These are phyloP conservation scores for Chaetomium tenue DNA, from an alignment of 495 filamentous ascomycete species.

Conservation along the genomic window DNA sequence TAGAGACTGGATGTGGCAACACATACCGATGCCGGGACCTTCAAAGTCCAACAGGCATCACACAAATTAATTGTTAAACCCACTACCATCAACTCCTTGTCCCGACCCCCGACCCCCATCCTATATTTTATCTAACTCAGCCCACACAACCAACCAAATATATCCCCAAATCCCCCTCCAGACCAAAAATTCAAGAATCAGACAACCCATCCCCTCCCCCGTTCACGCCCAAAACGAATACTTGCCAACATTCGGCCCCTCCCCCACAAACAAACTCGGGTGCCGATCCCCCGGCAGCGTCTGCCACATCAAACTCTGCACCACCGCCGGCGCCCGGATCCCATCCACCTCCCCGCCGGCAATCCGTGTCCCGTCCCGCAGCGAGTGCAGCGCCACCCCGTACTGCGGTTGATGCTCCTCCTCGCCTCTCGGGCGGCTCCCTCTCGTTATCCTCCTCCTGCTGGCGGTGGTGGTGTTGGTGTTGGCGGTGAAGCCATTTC, in stretches of 20 bases:
- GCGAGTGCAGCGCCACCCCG: conserved; percentile 42
- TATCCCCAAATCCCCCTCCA: background rate
- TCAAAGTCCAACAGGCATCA: background rate
- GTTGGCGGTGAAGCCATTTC: too few relatives aligned
- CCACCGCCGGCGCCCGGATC: conserved; percentile 19
- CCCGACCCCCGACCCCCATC: background rate
- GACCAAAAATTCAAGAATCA: background rate
- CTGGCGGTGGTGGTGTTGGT: too few relatives aligned
- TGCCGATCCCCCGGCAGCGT: conserved; percentile 15
- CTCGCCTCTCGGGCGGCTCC: too few relatives aligned
- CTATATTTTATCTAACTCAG: background rate
- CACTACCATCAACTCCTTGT: background rate
- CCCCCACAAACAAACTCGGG: conserved; percentile 23
- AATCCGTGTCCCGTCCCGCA: conserved; percentile 37
- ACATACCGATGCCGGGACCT: background rate
- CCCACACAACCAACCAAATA: background rate
- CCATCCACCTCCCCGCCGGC: conserved; percentile 7
- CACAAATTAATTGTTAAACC: background rate
- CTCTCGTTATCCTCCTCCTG: too few relatives aligned
- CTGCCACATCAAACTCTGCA: conserved; percentile 17
- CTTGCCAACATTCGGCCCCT: conserved; percentile 26
- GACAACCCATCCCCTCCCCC: too few relatives aligned
- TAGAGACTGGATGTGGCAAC: background rate
- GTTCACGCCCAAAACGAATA: conserved; percentile 33
- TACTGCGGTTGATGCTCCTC: too few relatives aligned